phyloP scores from a whole-genome alignment of 2,329 filamentous ascomycete species.

The Diplocarpon rosae region DNA sequence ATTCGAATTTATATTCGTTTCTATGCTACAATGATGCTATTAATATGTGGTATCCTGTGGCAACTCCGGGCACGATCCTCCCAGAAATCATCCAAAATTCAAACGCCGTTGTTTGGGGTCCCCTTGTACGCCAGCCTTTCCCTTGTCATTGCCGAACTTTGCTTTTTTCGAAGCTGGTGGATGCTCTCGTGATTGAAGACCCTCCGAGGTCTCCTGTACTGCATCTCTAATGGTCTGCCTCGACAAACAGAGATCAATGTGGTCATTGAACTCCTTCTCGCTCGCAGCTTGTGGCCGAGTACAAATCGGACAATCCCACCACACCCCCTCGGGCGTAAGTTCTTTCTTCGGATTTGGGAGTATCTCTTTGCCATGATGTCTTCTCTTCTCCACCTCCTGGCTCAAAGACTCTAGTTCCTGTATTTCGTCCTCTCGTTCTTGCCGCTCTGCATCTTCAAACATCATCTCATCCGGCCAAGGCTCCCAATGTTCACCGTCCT shows the following conservation, averaged over 20 bases:
- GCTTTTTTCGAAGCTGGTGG: slow-evolving; percentile 13
- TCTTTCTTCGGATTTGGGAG: slow-evolving; percentile 33
- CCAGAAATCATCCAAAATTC: slow-evolving; percentile 13
- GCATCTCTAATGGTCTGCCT: slow-evolving; percentile 75
- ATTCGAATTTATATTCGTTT: neutral
- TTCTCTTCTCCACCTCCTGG: slow-evolving; percentile 32
- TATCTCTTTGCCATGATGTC: slow-evolving; percentile 42
- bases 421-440: slow-evolving; percentile 49
- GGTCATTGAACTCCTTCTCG: slow-evolving; percentile 73
- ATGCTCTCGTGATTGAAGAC: slow-evolving; percentile 4
- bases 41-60: neutral
- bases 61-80: neutral
- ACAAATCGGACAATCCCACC: slow-evolving; percentile 87
- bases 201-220: slow-evolving; percentile 41
- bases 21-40: neutral
- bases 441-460: slow-evolving; percentile 48
- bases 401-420: slow-evolving; percentile 50
- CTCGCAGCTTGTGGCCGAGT: slow-evolving; percentile 61
- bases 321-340: slow-evolving; percentile 30
- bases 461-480: slow-evolving; percentile 53
- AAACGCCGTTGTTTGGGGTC: slow-evolving; percentile 15
- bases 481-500: slow-evolving; percentile 48
- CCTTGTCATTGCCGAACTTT: slow-evolving; percentile 7
- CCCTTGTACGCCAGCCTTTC: slow-evolving; percentile 2
- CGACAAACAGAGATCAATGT: slow-evolving; percentile 87